These are phyloP conservation scores for Fusarium secorum DNA, from an alignment of 2,329 filamentous ascomycete species.

Conservation along the genomic window DNA sequence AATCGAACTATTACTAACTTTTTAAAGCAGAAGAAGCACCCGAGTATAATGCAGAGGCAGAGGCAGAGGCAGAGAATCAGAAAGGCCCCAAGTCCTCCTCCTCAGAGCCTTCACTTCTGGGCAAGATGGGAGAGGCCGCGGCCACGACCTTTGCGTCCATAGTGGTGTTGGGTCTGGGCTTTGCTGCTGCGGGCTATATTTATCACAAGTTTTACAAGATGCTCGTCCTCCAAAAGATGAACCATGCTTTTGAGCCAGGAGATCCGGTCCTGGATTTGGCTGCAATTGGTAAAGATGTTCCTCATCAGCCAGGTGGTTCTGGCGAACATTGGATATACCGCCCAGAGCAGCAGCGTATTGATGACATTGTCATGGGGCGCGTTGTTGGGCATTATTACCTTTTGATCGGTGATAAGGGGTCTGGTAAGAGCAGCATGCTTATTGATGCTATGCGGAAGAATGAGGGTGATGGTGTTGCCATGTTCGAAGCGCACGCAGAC, in stretches of 20 bases:
- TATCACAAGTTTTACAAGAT: slow-evolving; percentile 90
- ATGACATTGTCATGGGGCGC: slow-evolving; percentile 80
- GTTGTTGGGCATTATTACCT: slow-evolving; percentile 87
- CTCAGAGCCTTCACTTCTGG: slow-evolving; percentile 50
- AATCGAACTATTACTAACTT: slow-evolving; percentile 12
- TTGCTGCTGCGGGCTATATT: slow-evolving; percentile 72
- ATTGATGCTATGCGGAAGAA: slow-evolving; percentile 94
- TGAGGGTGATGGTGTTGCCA: slow-evolving; percentile 86
- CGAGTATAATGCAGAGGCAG: neutral
- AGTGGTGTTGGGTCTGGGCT: slow-evolving; percentile 71
- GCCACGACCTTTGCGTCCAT: slow-evolving; percentile 80
- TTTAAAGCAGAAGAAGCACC: slow-evolving; percentile 12
- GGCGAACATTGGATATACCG: slow-evolving; percentile 75
- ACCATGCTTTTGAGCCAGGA: slow-evolving; percentile 87
- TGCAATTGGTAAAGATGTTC: slow-evolving; percentile 66
- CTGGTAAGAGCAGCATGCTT: slow-evolving; percentile 96
- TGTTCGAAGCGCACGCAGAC: slow-evolving; percentile 97
- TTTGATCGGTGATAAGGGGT: slow-evolving; percentile 93
- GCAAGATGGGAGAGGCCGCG: slow-evolving; percentile 77
- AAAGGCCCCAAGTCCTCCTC: slow-evolving; percentile 12
- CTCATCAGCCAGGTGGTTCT: slow-evolving; percentile 52
- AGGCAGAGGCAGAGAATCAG: neutral
- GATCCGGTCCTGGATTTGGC: slow-evolving; percentile 89
- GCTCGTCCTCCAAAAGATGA: slow-evolving; percentile 90
- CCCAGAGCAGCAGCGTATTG: slow-evolving; percentile 81